phyloP scores from a whole-genome alignment of 306 rosid species.

The Fragaria ananassa region DNA sequence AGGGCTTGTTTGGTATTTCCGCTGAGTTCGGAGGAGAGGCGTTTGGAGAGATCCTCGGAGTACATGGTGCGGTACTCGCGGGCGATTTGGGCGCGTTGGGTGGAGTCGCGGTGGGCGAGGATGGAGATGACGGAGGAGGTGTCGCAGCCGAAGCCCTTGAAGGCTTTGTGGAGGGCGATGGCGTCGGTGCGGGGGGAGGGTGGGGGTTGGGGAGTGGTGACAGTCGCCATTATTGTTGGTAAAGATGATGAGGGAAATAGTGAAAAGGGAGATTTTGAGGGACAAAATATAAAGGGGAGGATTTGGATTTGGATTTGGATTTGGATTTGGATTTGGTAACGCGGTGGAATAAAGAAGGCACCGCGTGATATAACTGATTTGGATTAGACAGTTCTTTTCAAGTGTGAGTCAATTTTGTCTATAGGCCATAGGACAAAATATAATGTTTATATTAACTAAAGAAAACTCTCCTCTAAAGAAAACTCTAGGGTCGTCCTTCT shows the following conservation, averaged over 20 bases:
- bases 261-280: too few relatives aligned
- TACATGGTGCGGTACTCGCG: slow-evolving; percentile 67
- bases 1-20: slow-evolving; percentile 62
- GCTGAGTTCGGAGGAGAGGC: slow-evolving; percentile 60
- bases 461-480: too few relatives aligned
- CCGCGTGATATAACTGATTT: too few relatives aligned
- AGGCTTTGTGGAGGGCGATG: slow-evolving; percentile 67
- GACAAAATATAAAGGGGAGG: too few relatives aligned
- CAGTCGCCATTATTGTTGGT: slow-evolving; percentile 39
- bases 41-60: slow-evolving; percentile 53
- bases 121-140: slow-evolving; percentile 53
- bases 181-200: slow-evolving; percentile 73
- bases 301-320: too few relatives aligned
- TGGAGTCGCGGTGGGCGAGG: slow-evolving; percentile 69
- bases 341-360: too few relatives aligned
- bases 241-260: neutral
- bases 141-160: slow-evolving; percentile 85
- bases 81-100: slow-evolving; percentile 68
- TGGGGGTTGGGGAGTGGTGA: slow-evolving; percentile 55
- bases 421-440: too few relatives aligned
- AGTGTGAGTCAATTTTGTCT: neutral
- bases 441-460: too few relatives aligned
- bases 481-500: too few relatives aligned
- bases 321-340: too few relatives aligned
- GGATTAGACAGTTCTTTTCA: too few relatives aligned